phyloP scores from a whole-genome alignment of 2,329 filamentous ascomycete species.

The Emergomyces orientalis region DNA sequence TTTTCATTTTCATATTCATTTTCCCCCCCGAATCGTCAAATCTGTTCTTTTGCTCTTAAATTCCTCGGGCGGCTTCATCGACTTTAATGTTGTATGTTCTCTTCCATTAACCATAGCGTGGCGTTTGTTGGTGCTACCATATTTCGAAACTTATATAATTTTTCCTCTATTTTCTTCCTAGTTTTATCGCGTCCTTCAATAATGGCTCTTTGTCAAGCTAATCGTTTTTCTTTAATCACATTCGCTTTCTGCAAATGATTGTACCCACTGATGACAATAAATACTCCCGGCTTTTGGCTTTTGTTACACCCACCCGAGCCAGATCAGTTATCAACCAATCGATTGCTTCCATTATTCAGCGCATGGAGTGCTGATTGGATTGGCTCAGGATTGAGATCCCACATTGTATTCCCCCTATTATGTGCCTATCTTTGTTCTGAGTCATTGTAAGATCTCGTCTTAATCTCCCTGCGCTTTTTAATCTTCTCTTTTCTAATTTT shows the following conservation, averaged over 20 bases:
- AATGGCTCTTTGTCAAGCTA: neutral
- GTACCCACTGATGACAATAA: neutral
- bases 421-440: no score
- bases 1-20: neutral
- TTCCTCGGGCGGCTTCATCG: neutral
- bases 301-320: neutral
- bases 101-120: constrained; percentile 7
- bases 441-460: no score
- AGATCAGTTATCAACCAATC: neutral
- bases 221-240: neutral
- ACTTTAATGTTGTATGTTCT: neutral
- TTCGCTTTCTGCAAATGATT: neutral
- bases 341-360: no score
- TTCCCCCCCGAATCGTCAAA: neutral
- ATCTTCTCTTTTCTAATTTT: neutral
- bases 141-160: neutral
- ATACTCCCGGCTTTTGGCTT: neutral
- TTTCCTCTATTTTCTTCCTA: neutral
- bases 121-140: constrained; percentile 5
- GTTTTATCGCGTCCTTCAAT: neutral
- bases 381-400: no score
- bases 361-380: no score
- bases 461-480: no score
- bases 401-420: no score
- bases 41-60: neutral